phyloP scores from a whole-genome alignment of 2,329 filamentous ascomycete species.

The Cercospora sesami region DNA sequence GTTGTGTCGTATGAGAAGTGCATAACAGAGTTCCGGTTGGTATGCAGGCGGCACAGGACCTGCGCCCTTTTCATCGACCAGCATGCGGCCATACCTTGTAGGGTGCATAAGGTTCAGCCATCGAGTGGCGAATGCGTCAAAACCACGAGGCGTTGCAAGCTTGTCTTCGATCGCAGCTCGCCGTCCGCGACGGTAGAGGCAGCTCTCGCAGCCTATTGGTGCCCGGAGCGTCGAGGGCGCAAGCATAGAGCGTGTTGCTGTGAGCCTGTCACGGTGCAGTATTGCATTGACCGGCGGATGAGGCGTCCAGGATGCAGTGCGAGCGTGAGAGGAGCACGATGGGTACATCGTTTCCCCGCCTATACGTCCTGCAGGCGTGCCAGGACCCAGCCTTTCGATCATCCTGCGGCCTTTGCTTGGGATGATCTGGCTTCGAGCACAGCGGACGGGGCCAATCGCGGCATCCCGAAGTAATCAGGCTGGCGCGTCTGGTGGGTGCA shows the following conservation, averaged over 20 bases:
- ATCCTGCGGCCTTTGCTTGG: neutral
- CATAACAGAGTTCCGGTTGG: neutral
- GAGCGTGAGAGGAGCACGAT: neutral
- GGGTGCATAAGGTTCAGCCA: slow-evolving; percentile 6
- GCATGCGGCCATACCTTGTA: slow-evolving; percentile 2
- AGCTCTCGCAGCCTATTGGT: slow-evolving; percentile 14
- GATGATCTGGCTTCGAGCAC: neutral
- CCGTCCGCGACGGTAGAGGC: slow-evolving; percentile 2
- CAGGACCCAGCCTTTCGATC: neutral
- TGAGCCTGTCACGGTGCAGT: slow-evolving; percentile 7
- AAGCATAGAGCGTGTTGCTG: slow-evolving; percentile 4
- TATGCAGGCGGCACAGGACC: slow-evolving; percentile 8
- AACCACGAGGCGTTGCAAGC: slow-evolving; percentile 19
- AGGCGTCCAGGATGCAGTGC: slow-evolving; percentile 2
- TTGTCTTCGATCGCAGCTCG: slow-evolving; percentile 11
- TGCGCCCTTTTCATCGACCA: slow-evolving; percentile 2
- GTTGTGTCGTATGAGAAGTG: neutral
- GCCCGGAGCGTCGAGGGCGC: neutral
- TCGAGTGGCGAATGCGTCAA: slow-evolving; percentile 15
- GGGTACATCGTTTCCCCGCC: neutral
- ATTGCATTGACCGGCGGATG: slow-evolving; percentile 12
- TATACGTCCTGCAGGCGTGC: neutral
- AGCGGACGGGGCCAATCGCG: neutral
- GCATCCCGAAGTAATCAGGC: neutral
- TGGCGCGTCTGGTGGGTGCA: neutral